Percentiles rank a stretch among this genome's conserved stretches.
These are phyloP conservation scores for Epichloe sp. DNA, from an alignment of 2,329 filamentous ascomycete genomes.

Conservation along the genomic window DNA sequence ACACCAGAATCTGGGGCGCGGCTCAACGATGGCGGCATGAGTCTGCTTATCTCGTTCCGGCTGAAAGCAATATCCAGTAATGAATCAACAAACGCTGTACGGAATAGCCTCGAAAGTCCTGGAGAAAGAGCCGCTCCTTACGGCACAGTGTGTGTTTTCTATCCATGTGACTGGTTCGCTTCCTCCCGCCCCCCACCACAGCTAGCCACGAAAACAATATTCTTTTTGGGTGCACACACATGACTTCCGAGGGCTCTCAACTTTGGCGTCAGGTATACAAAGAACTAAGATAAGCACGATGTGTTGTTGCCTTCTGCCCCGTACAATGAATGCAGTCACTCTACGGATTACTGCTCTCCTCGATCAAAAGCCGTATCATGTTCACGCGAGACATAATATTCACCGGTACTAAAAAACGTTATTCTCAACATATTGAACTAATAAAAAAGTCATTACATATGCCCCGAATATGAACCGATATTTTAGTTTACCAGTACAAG, in stretches of 20 bases:
- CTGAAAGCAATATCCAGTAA: too few relatives aligned
- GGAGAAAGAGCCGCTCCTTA: neutral
- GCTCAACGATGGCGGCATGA: too few relatives aligned
- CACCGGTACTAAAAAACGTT: neutral
- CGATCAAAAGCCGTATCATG: too few relatives aligned
- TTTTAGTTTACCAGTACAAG: constrained; percentile 20
- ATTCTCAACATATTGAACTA: neutral
- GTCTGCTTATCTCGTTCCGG: too few relatives aligned
- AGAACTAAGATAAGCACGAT: too few relatives aligned
- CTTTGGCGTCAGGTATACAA: too few relatives aligned
- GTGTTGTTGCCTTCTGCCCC: too few relatives aligned
- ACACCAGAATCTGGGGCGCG: too few relatives aligned
- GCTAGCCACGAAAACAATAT: neutral
- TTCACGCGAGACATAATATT: neutral
- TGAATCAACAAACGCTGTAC: too few relatives aligned
- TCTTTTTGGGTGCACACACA: neutral
- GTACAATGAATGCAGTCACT: too few relatives aligned
- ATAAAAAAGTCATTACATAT: constrained; percentile 3
- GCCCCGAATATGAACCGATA: constrained; percentile 1
- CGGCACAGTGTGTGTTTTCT: neutral
- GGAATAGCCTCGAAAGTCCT: too few relatives aligned
- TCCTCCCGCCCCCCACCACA: neutral
- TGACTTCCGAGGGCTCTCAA: neutral
- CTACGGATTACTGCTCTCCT: neutral
- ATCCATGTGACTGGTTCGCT: constrained; percentile 1